Evolutionary conservation across 306 rosid species (phyloP), one percentile per base, ranked within the genome.

Genomic region (Gillenia trifoliata): DNA sequence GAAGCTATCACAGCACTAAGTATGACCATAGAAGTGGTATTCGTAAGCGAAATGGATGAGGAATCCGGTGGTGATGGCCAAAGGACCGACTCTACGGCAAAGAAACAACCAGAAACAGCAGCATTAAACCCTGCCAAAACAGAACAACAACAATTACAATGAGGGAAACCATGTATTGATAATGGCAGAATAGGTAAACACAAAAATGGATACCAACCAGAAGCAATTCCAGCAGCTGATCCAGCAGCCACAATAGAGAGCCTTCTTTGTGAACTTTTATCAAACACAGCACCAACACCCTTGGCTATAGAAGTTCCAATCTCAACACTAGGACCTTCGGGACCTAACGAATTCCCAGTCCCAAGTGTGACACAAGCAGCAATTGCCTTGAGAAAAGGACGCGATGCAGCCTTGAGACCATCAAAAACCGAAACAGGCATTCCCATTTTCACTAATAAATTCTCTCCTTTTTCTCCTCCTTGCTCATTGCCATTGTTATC

Each of bases 141-240:
- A 62, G 47, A 80, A n/a, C 17, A 72, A 50, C 20, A 52, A 71
- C 16, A 8, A 60, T 64, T 38, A 23, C 50, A 22, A 34, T 50
- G 28, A 29, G 25, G 47, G 43, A 6, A 50, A 49, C 33, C 7
- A 75, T 40, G 54, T 40, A 38, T 55, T 40, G 56, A 78, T n/a
- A 22, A 9, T 8, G 23, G 15, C 0, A 55, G 36, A 50, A 64
- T 19, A 1, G 25, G 50, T 1, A 69, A 30, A 19, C 38, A 54
- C 29, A 3, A 6, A 36, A 20, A 41, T 2, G 5, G 50, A 70
- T 19, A 60, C 76, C 43, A 54, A 90, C 96, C 97, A 15, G 97
- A 89, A 68, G 98, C 81, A 75, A 94, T 84, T 52, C 98, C 98
- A 50, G 97, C 97, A n/a, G 98, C 97, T 70, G 98, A 89, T 77